These are phyloP conservation scores for Pugionium cornutum DNA, from an alignment of 345 rosid genomes.

Conservation along the genomic window DNA sequence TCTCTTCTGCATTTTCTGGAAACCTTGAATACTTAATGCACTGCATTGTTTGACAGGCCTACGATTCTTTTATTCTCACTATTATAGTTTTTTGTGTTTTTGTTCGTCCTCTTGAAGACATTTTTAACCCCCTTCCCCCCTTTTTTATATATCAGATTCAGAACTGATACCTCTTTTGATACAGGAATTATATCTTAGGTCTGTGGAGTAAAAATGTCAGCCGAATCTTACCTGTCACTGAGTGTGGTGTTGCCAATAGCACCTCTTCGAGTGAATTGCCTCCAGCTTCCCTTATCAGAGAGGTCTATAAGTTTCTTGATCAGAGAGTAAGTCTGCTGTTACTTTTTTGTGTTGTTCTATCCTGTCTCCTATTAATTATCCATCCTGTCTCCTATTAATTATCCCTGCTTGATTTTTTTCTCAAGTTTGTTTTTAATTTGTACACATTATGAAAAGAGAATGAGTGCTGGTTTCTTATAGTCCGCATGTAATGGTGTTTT, in stretches of 20 bases:
- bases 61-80: not conserved
- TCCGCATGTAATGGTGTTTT: constrained; percentile 22
- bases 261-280: constrained; percentile 62
- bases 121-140: not conserved
- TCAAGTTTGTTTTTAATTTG: constrained; percentile 9
- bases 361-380: constrained; percentile 7
- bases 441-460: constrained; percentile 21
- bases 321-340: constrained; percentile 70
- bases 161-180: constrained; percentile 27
- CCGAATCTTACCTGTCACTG: constrained; percentile 74
- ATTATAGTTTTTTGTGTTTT: constrained; percentile 7
- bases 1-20: constrained; percentile 6
- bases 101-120: constrained; percentile 10
- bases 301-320: constrained; percentile 87
- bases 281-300: constrained; percentile 65
- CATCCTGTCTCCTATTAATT: constrained; percentile 8
- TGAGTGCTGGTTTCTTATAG: constrained; percentile 23
- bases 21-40: constrained; percentile 15
- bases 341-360: constrained; percentile 3
- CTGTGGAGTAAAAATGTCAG: constrained; percentile 88
- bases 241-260: constrained; percentile 60
- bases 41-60: constrained; percentile 20
- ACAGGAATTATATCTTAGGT: constrained; percentile 85
- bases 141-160: not conserved
- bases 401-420: constrained; percentile 7